Base-by-base conservation (phyloP, 164 flowering plant species). In the Tinospora cordifolia region DNA sequence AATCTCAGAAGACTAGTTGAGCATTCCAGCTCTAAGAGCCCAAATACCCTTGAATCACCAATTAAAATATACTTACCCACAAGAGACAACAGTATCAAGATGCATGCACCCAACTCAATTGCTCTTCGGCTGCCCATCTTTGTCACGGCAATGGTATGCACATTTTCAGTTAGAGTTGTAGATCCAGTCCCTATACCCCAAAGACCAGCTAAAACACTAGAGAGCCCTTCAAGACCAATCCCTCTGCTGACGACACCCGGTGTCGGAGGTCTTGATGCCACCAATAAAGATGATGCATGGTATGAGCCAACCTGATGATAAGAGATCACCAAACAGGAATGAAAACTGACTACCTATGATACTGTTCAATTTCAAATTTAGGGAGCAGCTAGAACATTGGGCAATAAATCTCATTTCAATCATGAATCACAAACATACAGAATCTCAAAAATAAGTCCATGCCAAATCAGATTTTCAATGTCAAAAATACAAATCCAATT, bases 181-280 rank as follows among this genome's bases (percentile, higher is more conserved):
- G 94, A 94, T 49, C 94, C 98, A 67, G 96, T 90, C 69, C 98
- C 99, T n/a, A 92, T 94, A 44, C 99, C 99, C 99, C 99, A 94
- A 1, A 94, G 81, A 77, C 96, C 98, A 73, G 98, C 99, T 78
- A 94, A 83, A 72, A 92, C 76, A 81, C 99, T 84, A 62, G 81
- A 83, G 74, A 94, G 75, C 39, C 99, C 99, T 85, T 94, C 99
- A 72, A 94, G 82, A 73, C 98, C 99, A 78, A 94, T 89, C 10
- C 90, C 99, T 62, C 99, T 86, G 73, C 98, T 92, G 60, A 94
- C 68, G 77, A 94, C 87, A 25, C 99, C 99, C 60, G 88, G 89
- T 24, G 98, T 89, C 68, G 99, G 99, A 77, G 99, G 97, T 75
- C 91, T 89, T 17, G 99, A 88, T 66, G 98, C 98, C 79, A 90